A percentile compares a stretch with the other conserved stretches of the same genome.
Conservation (phyloP, 1,284 basidiomycete genomes). For the Exobasidium cylindrosporum region DNA sequence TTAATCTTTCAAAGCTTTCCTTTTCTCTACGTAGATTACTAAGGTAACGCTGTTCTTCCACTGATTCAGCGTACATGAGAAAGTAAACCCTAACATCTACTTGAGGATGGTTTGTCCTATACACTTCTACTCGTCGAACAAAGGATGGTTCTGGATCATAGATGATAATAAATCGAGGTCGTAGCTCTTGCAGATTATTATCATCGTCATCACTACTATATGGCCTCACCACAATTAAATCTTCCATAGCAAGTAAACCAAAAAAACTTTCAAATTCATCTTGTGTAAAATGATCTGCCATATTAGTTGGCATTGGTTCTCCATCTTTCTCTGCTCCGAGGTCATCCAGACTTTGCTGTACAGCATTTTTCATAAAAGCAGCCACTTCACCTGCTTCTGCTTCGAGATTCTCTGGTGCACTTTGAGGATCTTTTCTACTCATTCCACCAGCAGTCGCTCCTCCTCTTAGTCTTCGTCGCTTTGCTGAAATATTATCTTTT, state of each 20-base stretch:
- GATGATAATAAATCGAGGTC: constrained; percentile 83
- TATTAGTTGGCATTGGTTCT: constrained; percentile 1
- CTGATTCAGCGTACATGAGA: constrained; percentile 85
- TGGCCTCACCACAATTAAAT: constrained; percentile 79
- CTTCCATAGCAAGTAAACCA: constrained; percentile 73
- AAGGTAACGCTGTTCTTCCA: constrained; percentile 93
- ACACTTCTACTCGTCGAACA: constrained; percentile 83
- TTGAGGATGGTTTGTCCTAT: constrained; percentile 80
- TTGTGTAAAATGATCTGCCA: constrained; percentile 20
- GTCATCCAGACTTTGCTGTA: constrained; percentile 23
- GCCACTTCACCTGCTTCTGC: constrained; percentile 64
- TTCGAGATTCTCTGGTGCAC: constrained; percentile 26
- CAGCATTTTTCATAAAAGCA: constrained; percentile 58
- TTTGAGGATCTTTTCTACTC: background rate
- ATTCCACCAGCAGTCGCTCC: constrained; percentile 18
- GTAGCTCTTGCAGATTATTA: constrained; percentile 77
- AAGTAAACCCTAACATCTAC: constrained; percentile 89
- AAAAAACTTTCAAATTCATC: constrained; percentile 74
- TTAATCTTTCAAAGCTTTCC: constrained; percentile 87
- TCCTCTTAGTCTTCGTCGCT: constrained; percentile 56
- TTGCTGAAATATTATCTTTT: constrained; percentile 46
- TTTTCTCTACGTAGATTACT: constrained; percentile 85
- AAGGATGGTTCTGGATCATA: constrained; percentile 93
- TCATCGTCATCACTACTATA: constrained; percentile 94
- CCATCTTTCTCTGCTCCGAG: constrained; percentile 1